A percentile compares a stretch with the other conserved stretches of the same genome.
Evolutionary conservation across 495 filamentous ascomycete genomes (phyloP).

Genomic region (Hypoxylon trugodes): DNA sequence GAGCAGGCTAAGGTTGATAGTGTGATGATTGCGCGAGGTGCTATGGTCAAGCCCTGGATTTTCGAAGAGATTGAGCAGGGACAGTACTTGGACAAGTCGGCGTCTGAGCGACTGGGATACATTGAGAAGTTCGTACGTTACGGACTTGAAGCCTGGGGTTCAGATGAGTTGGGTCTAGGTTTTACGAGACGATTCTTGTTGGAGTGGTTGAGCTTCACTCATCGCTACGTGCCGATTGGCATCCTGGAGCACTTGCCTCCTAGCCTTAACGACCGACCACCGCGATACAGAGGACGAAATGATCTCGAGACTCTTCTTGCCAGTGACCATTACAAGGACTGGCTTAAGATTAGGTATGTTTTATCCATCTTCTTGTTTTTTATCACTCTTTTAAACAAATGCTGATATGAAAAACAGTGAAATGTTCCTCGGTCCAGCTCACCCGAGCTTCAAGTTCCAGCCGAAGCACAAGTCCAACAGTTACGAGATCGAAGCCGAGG

Average conservation of each 20-base stretch:
- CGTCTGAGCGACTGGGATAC: conserved; percentile 83
- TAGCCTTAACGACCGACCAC: conserved; percentile 84
- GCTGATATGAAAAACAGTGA: conserved; percentile 65
- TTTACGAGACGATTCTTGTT: conserved; percentile 88
- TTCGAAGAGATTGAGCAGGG: conserved; percentile 94
- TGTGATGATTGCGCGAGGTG: conserved; percentile 91
- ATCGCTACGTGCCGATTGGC: conserved; percentile 89
- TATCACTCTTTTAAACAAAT: not conserved
- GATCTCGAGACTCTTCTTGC: conserved; percentile 91
- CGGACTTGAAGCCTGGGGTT: conserved; percentile 92
- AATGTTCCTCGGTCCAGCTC: conserved; percentile 95
- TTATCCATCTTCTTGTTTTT: conserved; percentile 5
- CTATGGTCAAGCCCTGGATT: conserved; percentile 95
- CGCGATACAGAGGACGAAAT: conserved; percentile 80
- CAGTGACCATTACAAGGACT: conserved; percentile 91
- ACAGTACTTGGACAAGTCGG: conserved; percentile 94
- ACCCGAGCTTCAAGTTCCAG: conserved; percentile 89
- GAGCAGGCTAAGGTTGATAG: conserved; percentile 79
- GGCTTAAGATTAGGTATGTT: conserved; percentile 96
- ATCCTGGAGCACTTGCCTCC: conserved; percentile 88
- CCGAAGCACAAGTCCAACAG: conserved; percentile 98
- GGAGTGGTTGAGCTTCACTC: conserved; percentile 93
- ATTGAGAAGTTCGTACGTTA: conserved; percentile 89
- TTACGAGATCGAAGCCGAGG: conserved; percentile 70
- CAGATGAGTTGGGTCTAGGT: conserved; percentile 90